A percentile compares a stretch with the other conserved stretches of the same genome.
phyloP scores from a whole-genome alignment of 805 yeast species.

The Candida ascalaphidarum region DNA sequence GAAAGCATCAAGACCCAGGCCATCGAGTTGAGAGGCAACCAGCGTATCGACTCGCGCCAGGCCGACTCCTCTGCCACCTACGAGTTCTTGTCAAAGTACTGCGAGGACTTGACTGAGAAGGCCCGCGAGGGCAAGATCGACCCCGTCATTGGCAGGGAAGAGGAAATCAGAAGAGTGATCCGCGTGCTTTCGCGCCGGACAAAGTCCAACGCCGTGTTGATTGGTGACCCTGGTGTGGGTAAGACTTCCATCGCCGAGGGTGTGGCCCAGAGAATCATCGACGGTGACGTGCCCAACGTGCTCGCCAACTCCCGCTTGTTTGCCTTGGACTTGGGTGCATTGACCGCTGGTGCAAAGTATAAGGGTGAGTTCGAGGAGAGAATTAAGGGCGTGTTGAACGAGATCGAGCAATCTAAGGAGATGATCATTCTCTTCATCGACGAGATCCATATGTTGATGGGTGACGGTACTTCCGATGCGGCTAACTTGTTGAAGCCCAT shows the following conservation, averaged over 20 bases:
- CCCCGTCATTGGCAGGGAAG: constrained; percentile 98
- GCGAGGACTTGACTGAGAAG: constrained; percentile 85
- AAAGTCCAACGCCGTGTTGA: constrained; percentile 90
- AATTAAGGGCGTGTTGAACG: constrained; percentile 91
- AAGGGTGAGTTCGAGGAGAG: constrained; percentile 99
- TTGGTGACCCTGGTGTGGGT: constrained; percentile 99
- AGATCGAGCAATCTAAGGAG: constrained; percentile 79
- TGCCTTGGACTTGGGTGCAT: constrained; percentile 89
- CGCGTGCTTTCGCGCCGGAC: constrained; percentile 95
- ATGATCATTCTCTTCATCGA: constrained; percentile 90
- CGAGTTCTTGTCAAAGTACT: constrained; percentile 84
- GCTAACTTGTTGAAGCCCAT: constrained; percentile 96
- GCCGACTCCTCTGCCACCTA: constrained; percentile 84
- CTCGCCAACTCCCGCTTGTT: constrained; percentile 73
- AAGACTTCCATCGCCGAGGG: constrained; percentile 98
- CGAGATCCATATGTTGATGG: constrained; percentile 99
- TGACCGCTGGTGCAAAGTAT: constrained; percentile 97
- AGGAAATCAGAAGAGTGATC: constrained; percentile 91
- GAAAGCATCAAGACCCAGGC: constrained; percentile 75
- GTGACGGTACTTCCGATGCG: constrained; percentile 96
- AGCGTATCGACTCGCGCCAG: constrained; percentile 84
- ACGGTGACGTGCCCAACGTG: constrained; percentile 89
- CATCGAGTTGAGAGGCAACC: constrained; percentile 76
- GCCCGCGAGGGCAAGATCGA: constrained; percentile 93
- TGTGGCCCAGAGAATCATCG: constrained; percentile 94